phyloP scores from a whole-genome alignment of 768 basidiomycete genomes.

The Tricholomella constricta region DNA sequence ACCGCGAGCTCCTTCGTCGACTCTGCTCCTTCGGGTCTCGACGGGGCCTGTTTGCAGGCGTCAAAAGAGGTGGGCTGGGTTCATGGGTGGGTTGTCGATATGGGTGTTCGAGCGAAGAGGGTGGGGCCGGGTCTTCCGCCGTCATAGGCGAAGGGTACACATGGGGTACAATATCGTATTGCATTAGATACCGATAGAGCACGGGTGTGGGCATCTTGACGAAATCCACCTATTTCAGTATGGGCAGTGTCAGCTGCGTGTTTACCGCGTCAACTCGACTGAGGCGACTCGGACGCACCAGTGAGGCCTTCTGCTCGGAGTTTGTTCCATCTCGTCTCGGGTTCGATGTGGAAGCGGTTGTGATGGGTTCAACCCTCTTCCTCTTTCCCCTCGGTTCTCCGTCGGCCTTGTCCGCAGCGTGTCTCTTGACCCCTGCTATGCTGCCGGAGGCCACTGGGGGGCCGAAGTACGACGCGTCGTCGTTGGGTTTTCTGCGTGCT shows the following conservation, averaged over 20 bases:
- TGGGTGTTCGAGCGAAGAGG: constrained; percentile 57
- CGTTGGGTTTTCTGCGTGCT: constrained; percentile 61
- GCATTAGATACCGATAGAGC: constrained; percentile 71
- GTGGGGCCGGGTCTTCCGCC: constrained; percentile 70
- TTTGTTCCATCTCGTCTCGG: constrained; percentile 37
- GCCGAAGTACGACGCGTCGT: constrained; percentile 72
- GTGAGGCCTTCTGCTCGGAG: constrained; percentile 41
- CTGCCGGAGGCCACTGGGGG: constrained; percentile 45
- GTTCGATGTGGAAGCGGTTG: constrained; percentile 23
- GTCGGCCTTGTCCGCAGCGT: constrained; percentile 66
- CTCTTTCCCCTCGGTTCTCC: constrained; percentile 77
- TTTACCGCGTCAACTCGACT: neutral
- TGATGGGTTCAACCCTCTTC: constrained; percentile 59
- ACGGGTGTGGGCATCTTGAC: constrained; percentile 63
- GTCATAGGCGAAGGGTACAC: constrained; percentile 73
- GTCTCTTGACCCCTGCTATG: constrained; percentile 57
- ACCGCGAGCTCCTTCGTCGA: constrained; percentile 70
- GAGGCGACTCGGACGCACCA: constrained; percentile 36
- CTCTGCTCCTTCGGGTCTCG: constrained; percentile 64
- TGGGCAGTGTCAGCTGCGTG: neutral
- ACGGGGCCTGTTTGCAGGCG: constrained; percentile 72
- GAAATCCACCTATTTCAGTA: constrained; percentile 66
- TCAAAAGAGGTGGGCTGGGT: constrained; percentile 53
- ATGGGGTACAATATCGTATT: constrained; percentile 70
- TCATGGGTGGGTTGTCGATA: constrained; percentile 45